Base-by-base conservation (phyloP, 225 moss, liverwort and hornwort genomes). In the Anthoceros angustus region DNA sequence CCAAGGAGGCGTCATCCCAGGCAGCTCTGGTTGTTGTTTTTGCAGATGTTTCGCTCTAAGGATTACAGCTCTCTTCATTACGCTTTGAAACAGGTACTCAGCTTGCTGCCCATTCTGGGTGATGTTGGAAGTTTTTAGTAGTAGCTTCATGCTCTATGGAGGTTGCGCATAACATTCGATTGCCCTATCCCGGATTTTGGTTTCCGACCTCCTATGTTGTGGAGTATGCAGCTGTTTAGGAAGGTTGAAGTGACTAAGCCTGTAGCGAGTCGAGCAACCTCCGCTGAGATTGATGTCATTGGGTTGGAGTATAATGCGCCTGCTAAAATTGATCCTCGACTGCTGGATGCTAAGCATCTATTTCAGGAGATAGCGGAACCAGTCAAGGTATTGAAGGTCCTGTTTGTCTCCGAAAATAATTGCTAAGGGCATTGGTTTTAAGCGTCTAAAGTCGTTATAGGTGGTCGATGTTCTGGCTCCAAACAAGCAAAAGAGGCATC, bases 201-300 rank as follows among this genome's bases (percentile, higher is more conserved):
- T 18, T 55, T 7, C 14, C 23, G 55, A 55, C 18, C 55, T 18
- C 18, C 23, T 64, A 1, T n/a, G 16, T 12, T 8, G 20, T 64
- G 64, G 38, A 12, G 3, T 8, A 66, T 61, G 63, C 73, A 86
- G 84, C 81, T 98, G 10, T 98, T 98, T 78, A 88, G 89, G 70
- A 98, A 98, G 78, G 92, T 92, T 61, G 98, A 98, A 77, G 98
- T 98, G 38, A 92, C 91, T 23, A 98, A 92, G 79, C 98, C 98
- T 66, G 81, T 98, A 39, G 92, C 98, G 12, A 92, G 92, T 92
- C 92, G 98, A 72, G 77, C 92, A 69, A 86, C 98, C 64, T 98
- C 88, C 23, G 92, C 98, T 40, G 92, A 98, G 66, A 92, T 98
- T 39, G 92, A 98, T 41, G 98, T 98, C 0, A 80, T 98, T 42